These are phyloP conservation scores for Arabidopsis suecica DNA, from an alignment of 345 rosid species.

Conservation along the genomic window DNA sequence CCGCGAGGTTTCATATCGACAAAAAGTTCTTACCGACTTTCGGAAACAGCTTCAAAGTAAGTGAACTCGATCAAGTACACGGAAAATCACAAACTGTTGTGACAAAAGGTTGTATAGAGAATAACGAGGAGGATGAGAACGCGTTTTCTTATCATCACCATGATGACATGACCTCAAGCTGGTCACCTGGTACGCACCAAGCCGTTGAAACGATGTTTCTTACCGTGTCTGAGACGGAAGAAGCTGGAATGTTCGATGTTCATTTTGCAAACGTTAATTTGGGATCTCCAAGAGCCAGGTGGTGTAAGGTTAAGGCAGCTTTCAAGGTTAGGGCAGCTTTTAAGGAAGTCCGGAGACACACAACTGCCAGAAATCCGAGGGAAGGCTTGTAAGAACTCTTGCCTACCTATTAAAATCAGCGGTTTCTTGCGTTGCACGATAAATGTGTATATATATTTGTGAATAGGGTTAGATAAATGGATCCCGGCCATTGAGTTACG, in stretches of 20 bases:
- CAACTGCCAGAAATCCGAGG: slow-evolving; percentile 35
- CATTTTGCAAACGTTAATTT: slow-evolving; percentile 30
- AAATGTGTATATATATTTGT: not conserved
- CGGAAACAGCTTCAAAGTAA: slow-evolving; percentile 35
- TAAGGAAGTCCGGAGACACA: slow-evolving; percentile 45
- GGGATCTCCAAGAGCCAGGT: slow-evolving; percentile 54
- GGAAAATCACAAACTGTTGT: slow-evolving; percentile 15
- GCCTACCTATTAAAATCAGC: not conserved
- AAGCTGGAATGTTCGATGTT: slow-evolving; percentile 38
- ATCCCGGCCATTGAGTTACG: slow-evolving; percentile 36
- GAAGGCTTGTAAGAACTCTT: slow-evolving; percentile 17
- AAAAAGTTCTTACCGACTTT: not conserved
- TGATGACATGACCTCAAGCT: slow-evolving; percentile 23
- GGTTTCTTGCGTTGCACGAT: slow-evolving; percentile 5
- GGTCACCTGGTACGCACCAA: slow-evolving; percentile 50
- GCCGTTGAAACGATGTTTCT: slow-evolving; percentile 31
- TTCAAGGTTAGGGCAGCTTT: slow-evolving; percentile 60
- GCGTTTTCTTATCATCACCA: slow-evolving; percentile 35
- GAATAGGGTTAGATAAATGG: slow-evolving; percentile 20
- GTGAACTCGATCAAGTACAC: slow-evolving; percentile 4
- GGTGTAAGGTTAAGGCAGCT: slow-evolving; percentile 82
- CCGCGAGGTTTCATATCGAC: slow-evolving; percentile 34
- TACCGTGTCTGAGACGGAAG: slow-evolving; percentile 41
- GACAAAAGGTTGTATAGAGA: slow-evolving; percentile 5
- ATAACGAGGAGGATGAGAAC: slow-evolving; percentile 40